Percentiles rank a stretch among this genome's conserved stretches.
Conservation (phyloP, 352 stramenopile genomes). For the Aphanomyces euteiches region DNA sequence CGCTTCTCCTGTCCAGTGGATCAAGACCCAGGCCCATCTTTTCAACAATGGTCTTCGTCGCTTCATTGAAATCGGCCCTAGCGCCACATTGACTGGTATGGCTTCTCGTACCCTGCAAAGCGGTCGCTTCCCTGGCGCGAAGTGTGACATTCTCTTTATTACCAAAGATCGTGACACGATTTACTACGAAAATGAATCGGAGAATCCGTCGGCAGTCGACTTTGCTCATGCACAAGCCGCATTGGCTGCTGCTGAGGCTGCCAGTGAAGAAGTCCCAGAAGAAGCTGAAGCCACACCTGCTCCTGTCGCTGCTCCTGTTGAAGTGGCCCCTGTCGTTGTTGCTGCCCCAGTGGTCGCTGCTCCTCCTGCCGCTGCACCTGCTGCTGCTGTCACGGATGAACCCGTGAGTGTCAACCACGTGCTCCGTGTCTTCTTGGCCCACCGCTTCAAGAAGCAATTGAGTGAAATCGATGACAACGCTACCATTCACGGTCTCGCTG, state of each 20-base stretch:
- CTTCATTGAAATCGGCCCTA: constrained; percentile 80
- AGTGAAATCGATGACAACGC: constrained; percentile 64
- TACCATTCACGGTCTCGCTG: constrained; percentile 74
- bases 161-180: constrained; percentile 75
- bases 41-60: constrained; percentile 62
- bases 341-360: constrained; percentile 24
- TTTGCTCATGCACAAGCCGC: constrained; percentile 41
- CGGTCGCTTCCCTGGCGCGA: constrained; percentile 51
- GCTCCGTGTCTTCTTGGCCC: constrained; percentile 68
- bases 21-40: constrained; percentile 77
- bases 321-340: constrained; percentile 26
- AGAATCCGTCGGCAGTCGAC: constrained; percentile 61
- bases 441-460: constrained; percentile 72
- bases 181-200: constrained; percentile 68
- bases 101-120: constrained; percentile 63
- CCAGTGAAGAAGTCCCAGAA: constrained; percentile 26
- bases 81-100: constrained; percentile 82
- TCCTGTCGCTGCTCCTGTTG: constrained; percentile 23
- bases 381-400: constrained; percentile 42
- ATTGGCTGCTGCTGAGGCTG: background rate
- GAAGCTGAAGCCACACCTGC: constrained; percentile 24
- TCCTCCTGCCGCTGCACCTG: constrained; percentile 33
- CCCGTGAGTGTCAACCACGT: constrained; percentile 62
- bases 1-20: constrained; percentile 85
- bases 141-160: constrained; percentile 78